Conservation (phyloP, 2,329 filamentous ascomycete genomes). For the Aspergillus bombycis region DNA sequence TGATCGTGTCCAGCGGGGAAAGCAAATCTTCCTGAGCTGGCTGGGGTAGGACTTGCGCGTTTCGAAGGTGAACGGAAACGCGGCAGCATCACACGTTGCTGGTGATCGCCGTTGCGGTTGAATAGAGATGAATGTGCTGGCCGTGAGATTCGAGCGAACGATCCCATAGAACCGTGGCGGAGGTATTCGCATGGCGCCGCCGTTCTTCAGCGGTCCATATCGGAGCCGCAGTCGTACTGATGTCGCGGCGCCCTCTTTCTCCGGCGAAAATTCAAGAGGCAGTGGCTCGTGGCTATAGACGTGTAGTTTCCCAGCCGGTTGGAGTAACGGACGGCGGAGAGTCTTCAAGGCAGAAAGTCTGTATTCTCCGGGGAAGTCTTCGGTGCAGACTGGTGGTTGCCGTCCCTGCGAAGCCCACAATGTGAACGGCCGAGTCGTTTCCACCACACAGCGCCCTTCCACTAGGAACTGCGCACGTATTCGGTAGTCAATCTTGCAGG, state of each 20-base stretch:
- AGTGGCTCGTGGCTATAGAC: background rate
- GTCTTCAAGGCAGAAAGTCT: background rate
- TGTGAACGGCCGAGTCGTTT: background rate
- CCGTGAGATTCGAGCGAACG: background rate
- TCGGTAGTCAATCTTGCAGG: background rate
- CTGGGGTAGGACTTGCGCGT: background rate
- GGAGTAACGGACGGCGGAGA: background rate
- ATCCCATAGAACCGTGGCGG: background rate
- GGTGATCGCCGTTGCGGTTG: background rate
- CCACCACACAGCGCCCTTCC: background rate
- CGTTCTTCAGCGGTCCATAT: background rate
- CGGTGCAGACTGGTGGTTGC: background rate
- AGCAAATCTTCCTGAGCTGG: background rate
- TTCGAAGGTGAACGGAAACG: background rate
- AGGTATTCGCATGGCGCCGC: background rate
- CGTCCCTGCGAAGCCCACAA: background rate
- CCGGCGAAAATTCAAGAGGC: background rate
- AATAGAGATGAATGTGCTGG: background rate
- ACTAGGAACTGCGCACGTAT: background rate
- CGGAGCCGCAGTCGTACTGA: background rate
- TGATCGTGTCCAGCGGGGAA: background rate
- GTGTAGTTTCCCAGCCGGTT: background rate
- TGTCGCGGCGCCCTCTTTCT: background rate
- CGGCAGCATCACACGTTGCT: background rate
- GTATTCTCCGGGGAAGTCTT: background rate